Conservation (phyloP, 2,329 filamentous ascomycete species). For the Aspergillus oerlinghausenensis region DNA sequence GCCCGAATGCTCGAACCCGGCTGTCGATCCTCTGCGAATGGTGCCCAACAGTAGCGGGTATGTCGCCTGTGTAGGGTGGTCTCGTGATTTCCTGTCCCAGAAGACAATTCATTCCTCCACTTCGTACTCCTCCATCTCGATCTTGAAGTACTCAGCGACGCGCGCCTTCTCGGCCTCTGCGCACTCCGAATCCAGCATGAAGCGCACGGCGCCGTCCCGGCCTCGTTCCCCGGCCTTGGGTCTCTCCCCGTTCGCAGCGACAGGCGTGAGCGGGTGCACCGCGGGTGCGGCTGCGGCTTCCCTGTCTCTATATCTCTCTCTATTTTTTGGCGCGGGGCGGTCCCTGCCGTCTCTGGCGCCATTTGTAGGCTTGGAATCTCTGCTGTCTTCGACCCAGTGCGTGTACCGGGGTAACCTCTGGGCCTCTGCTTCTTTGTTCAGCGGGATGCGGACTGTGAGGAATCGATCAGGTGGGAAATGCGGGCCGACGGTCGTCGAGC, state of each 20-base stretch:
- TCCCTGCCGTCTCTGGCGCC: slow-evolving; percentile 18
- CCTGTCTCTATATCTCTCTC: slow-evolving; percentile 3
- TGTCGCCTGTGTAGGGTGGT: background rate
- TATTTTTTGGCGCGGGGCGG: slow-evolving; percentile 11
- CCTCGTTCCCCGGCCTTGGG: slow-evolving; percentile 42
- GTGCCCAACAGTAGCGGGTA: background rate
- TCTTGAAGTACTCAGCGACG: slow-evolving; percentile 64
- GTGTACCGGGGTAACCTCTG: slow-evolving; percentile 60
- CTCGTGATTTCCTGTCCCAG: background rate
- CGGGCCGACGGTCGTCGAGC: slow-evolving; percentile 68
- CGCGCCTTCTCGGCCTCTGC: slow-evolving; percentile 66
- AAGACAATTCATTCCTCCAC: slow-evolving; percentile 30
- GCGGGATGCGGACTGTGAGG: slow-evolving; percentile 77
- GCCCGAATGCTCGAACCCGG: background rate
- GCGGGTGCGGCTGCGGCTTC: slow-evolving; percentile 5
- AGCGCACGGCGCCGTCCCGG: slow-evolving; percentile 73
- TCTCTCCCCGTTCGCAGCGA: slow-evolving; percentile 42
- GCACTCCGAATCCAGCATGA: slow-evolving; percentile 77
- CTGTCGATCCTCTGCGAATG: background rate
- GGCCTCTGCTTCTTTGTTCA: slow-evolving; percentile 75
- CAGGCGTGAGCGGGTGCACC: slow-evolving; percentile 42
- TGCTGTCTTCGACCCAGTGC: slow-evolving; percentile 42
- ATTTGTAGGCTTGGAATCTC: slow-evolving; percentile 14
- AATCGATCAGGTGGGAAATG: slow-evolving; percentile 71
- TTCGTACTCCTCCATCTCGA: slow-evolving; percentile 67